Evolutionary conservation across 2,329 filamentous ascomycete species (phyloP).

Genomic region (Claviceps arundinis): DNA sequence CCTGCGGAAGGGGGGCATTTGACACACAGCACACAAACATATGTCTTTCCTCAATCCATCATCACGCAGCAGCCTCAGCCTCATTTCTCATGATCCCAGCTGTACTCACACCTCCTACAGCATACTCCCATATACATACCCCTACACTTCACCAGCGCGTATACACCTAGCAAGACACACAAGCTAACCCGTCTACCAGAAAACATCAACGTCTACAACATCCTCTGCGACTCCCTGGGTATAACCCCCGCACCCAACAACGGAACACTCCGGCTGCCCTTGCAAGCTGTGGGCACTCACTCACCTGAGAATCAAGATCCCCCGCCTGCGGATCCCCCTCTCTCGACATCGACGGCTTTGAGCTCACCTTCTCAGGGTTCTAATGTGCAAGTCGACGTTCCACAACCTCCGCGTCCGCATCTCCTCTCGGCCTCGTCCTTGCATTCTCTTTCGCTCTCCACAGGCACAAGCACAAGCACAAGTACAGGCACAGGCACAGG

Average conservation of each 20-base stretch:
- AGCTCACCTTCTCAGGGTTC: neutral
- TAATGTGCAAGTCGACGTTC: neutral
- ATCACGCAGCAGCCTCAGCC: no score
- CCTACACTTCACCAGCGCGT: no score
- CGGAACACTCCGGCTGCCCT: constrained; percentile 64
- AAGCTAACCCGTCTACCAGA: constrained; percentile 37
- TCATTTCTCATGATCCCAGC: no score
- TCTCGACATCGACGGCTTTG: neutral
- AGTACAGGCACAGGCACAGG: neutral
- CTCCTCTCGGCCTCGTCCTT: constrained; percentile 34
- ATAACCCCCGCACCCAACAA: constrained; percentile 69
- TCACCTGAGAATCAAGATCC: constrained; percentile 19
- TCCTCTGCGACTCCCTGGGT: constrained; percentile 77
- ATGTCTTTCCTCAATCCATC: no score
- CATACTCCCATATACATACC: no score
- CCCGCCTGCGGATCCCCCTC: neutral
- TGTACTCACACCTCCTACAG: no score
- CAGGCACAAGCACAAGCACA: neutral
- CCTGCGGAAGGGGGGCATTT: no score
- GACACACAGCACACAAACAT: no score
- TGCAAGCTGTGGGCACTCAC: constrained; percentile 51
- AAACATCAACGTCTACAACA: constrained; percentile 91
- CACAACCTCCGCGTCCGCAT: neutral
- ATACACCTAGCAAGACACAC: neutral
- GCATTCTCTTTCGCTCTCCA: neutral